A percentile compares a stretch with the other conserved stretches of the same genome.
These are phyloP conservation scores for Athelia psychrophila DNA, from an alignment of 1,284 basidiomycete genomes.

Conservation along the genomic window DNA sequence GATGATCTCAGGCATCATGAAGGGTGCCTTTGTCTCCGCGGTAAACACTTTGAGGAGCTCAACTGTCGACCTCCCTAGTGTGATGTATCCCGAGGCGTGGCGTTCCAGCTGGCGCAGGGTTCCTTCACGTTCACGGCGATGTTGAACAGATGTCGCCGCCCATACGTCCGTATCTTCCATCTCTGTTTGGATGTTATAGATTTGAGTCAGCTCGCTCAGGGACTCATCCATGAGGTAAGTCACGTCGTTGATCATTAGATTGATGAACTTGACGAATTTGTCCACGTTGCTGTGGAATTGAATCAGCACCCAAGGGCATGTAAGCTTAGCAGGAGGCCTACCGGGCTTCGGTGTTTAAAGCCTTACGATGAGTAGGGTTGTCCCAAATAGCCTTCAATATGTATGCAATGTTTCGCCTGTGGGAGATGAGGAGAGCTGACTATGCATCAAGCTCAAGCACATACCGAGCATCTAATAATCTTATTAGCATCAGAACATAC, in stretches of 20 bases:
- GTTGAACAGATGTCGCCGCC: constrained; percentile 61
- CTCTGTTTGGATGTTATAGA: constrained; percentile 83
- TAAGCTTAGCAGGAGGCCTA: constrained; percentile 33
- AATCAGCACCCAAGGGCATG: constrained; percentile 5
- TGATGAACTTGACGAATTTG: constrained; percentile 93
- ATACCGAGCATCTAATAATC: constrained; percentile 52
- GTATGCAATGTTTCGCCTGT: constrained; percentile 79
- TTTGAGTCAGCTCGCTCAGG: constrained; percentile 84
- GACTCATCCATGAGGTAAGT: constrained; percentile 99
- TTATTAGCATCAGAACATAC: constrained; percentile 6
- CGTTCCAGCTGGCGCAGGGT: constrained; percentile 79
- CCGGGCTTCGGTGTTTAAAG: constrained; percentile 77
- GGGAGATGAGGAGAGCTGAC: constrained; percentile 2
- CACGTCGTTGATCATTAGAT: constrained; percentile 98
- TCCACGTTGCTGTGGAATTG: constrained; percentile 66
- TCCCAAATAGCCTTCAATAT: constrained; percentile 89
- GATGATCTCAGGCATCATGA: constrained; percentile 97
- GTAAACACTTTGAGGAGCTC: constrained; percentile 91
- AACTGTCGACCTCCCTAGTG: constrained; percentile 86
- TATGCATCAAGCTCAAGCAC: constrained; percentile 3
- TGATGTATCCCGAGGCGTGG: constrained; percentile 83
- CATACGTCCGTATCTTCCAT: constrained; percentile 77
- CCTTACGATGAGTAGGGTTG: constrained; percentile 83
- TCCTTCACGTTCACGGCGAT: constrained; percentile 85
- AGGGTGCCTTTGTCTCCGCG: constrained; percentile 87